Evolutionary conservation across 2,329 filamentous ascomycete species (phyloP), one percentile per base, ranked within the genome.

Genomic region (Cladosporium velox): DNA sequence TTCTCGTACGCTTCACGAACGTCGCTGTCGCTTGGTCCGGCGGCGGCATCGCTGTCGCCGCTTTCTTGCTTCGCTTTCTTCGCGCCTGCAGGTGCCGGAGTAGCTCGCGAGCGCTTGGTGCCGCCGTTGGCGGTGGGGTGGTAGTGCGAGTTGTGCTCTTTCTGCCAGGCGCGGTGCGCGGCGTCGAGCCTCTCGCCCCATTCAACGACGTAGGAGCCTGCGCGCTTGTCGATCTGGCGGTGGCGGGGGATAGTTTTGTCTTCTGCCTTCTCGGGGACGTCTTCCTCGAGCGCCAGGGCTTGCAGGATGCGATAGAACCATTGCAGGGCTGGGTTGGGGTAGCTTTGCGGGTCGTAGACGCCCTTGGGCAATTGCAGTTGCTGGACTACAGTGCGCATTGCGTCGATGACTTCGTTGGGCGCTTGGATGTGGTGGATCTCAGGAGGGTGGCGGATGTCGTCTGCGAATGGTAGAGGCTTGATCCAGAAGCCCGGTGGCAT

Each of bases 281-380:
- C 93, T 76, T 99, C 95, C 41, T 97, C 93, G 0, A 99, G 83
- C 0, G 95, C 95, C 66, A 97, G 85, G 7, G 91, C 90, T 79
- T 99, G 95, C 0, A 99, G 82, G 55, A 99, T 96, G 68, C 88
- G 90, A 82, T 98, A 99, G 80, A 98, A 95, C 93, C 94, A 99
- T 79, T 99, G 95, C 28, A 99, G 83, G 10, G 91, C 86, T 75
- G 72, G 71, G 61, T 99, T 99, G 0, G 95, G 92, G 73, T 97
- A 98, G 74, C 90, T 95, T 1, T 83, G 82, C 1, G 94, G 93
- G 70, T 96, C 90, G 75, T 96, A 99, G 35, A 86, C 83, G 6
- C 86, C 93, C 73, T 91, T 93, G 0, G 95, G 95, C 8, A 99
- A 86, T 75, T 97, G 92, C 0, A 97, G 82, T 71, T 96, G 92